Base-by-base conservation (phyloP, 768 basidiomycete species). In the Boletales sp. region DNA sequence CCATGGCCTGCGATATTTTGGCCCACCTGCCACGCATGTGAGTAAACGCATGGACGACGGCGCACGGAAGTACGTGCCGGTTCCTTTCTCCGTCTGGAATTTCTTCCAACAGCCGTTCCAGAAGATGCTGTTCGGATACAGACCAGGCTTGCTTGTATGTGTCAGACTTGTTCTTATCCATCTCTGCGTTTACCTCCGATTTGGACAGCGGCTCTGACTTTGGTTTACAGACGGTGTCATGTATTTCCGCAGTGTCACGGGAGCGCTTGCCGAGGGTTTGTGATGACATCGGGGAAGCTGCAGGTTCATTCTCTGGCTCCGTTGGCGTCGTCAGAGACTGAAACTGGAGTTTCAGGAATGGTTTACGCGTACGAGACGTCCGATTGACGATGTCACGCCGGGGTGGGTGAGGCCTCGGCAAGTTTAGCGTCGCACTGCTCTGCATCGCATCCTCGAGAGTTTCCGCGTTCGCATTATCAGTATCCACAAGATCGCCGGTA, bases 121-220 rank as follows among this genome's bases (percentile, higher is more conserved):
- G 76, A 14, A 87, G 70, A 56, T 87, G 84, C 56, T 91, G 90
- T 60, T 90, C 89, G 0, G 78, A 79, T 18, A 82, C 72, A 2
- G 83, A 79, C 90, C 89, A 92, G 1, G 84, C 77, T 51, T 85
- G 83, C 63, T 90, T 90, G 70, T 87, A 91, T n/a, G 88, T 90
- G 55, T 88, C 86, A 5, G 59, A 53, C 48, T 54, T 56, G 36
- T 28, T 40, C 19, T 53, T 77, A 18, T 58, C 62, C 13, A 41
- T 45, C 34, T 62, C 60, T 48, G 59, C 43, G 49, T 57, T 58
- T 25, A 55, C 58, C 45, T 51, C 61, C 44, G 50, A 37, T n/a
- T 43, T 25, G 5, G 49, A 49, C 10, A 51, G 45, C 3, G 55
- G 48, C 18, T 63, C 65, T 7, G 46, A 21, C 43, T 56, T 60